phyloP scores from a whole-genome alignment of 768 basidiomycete genomes.

The Hygrophorus pudorinus region DNA sequence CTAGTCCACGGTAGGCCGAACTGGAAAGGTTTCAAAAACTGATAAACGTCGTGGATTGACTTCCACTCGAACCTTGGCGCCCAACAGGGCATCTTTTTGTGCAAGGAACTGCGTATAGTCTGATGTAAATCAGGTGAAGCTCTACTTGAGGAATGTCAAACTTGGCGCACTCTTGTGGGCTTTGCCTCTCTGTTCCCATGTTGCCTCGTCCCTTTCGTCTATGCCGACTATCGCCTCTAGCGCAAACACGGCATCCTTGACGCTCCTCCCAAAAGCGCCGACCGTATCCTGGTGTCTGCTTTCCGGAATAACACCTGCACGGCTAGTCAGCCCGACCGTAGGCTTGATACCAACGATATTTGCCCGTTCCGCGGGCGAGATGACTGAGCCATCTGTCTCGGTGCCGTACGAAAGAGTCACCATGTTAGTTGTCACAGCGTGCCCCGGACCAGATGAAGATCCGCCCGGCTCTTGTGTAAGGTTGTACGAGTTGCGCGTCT shows the following conservation, averaged over 20 bases:
- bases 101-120: too few relatives aligned
- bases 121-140: too few relatives aligned
- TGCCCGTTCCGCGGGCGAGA: conserved; percentile 39
- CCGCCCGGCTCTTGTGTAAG: conserved; percentile 45
- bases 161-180: conserved; percentile 30
- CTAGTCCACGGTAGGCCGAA: too few relatives aligned
- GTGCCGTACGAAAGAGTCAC: conserved; percentile 36
- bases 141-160: conserved; percentile 15
- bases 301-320: conserved; percentile 54
- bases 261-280: conserved; percentile 43
- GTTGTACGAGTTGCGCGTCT: conserved; percentile 39
- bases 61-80: conserved; percentile 1
- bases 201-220: conserved; percentile 46
- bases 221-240: conserved; percentile 45
- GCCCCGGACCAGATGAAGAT: conserved; percentile 48
- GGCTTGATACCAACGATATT: conserved; percentile 53
- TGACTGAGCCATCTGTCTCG: conserved; percentile 48
- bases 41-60: conserved; percentile 26
- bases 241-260: conserved; percentile 45
- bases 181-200: conserved; percentile 38
- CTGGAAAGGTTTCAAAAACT: conserved; percentile 18
- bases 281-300: conserved; percentile 52
- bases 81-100: too few relatives aligned
- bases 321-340: conserved; percentile 48
- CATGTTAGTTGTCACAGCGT: conserved; percentile 44